Evolutionary conservation across 768 basidiomycete genomes (phyloP), one percentile per base, ranked within the genome.

Genomic region (Serendipita sp.): DNA sequence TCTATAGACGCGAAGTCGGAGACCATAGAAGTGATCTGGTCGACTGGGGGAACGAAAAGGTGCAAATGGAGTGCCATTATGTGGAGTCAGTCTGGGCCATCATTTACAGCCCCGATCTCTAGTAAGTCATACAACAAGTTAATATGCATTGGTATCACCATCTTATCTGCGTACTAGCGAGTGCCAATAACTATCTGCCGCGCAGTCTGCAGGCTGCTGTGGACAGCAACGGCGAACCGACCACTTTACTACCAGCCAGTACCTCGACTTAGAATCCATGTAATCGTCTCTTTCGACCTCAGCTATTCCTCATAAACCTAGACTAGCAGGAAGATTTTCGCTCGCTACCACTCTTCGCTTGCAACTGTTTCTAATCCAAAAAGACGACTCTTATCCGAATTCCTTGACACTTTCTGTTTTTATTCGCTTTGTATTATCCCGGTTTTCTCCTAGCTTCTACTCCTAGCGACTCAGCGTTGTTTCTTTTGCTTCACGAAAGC

Each of bases 1-100:
- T 74, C 82, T 64, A 84, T 90, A 17, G 74, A 86, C 38, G 83
- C 85, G 65, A 86, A 84, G 66, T 79, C 77, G 1, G 77, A 80
- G 60, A 83, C 83, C 7, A 84, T 94, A 0, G 84, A 86, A 69
- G 90, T 94, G 3, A 70, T 88, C 4, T 93, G 90, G 86, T 16
- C 14, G 11, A 28, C 13, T 11, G 48, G 68, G 67, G 30, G 68
- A 71, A 38, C 62, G 68, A 16, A 45, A 24, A 4, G 13, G 38
- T 58, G 31, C 58, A 33, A 31, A 45, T 58, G 7, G 26, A 42
- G 26, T 34, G 26, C 14, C 24, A 30, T 60, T 33, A 9, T 60
- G 11, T 51, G 42, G 42, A 20, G 20, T 42, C 42, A 42, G 42
- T 11, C 11, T 42, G 42, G 42, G 11, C 42, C 42, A 20, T 11